These are phyloP conservation scores for Nakaseomyces uthaithaninus DNA, from an alignment of 1,139 yeast genomes.

Conservation along the genomic window DNA sequence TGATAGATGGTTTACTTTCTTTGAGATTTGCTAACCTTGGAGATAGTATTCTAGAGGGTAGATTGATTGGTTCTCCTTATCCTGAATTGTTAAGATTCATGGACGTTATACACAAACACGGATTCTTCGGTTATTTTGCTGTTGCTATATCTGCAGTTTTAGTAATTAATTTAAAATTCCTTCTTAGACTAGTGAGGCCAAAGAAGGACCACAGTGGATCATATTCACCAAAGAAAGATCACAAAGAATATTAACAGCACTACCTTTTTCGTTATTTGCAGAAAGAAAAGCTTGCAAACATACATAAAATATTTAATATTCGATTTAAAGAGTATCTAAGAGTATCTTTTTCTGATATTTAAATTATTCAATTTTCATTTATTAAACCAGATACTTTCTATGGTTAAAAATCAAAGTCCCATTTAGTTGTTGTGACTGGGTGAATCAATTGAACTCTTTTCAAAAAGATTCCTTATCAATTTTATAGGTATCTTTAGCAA, in stretches of 20 bases:
- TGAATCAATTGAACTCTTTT: too few relatives aligned
- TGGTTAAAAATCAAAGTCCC: too few relatives aligned
- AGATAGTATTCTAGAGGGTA: slow-evolving; percentile 10
- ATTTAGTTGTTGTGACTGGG: too few relatives aligned
- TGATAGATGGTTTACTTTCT: slow-evolving; percentile 9
- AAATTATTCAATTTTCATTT: too few relatives aligned
- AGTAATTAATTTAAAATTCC: not conserved
- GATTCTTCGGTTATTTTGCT: slow-evolving; percentile 36
- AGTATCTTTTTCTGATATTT: too few relatives aligned
- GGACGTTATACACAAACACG: slow-evolving; percentile 41
- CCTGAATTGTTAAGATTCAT: slow-evolving; percentile 35
- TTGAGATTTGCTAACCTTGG: slow-evolving; percentile 9
- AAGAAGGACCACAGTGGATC: not conserved
- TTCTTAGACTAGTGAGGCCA: not conserved
- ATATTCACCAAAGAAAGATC: not conserved
- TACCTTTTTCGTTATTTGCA: too few relatives aligned
- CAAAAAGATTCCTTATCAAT: too few relatives aligned
- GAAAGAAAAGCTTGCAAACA: too few relatives aligned
- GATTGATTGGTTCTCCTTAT: slow-evolving; percentile 41
- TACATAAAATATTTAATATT: too few relatives aligned
- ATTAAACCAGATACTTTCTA: too few relatives aligned
- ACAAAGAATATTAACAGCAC: slow-evolving; percentile 2
- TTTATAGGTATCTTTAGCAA: not conserved
- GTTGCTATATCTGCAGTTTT: slow-evolving; percentile 7
- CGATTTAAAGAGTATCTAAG: too few relatives aligned